phyloP scores from a whole-genome alignment of 1,284 basidiomycete species.

The Somion occarium region DNA sequence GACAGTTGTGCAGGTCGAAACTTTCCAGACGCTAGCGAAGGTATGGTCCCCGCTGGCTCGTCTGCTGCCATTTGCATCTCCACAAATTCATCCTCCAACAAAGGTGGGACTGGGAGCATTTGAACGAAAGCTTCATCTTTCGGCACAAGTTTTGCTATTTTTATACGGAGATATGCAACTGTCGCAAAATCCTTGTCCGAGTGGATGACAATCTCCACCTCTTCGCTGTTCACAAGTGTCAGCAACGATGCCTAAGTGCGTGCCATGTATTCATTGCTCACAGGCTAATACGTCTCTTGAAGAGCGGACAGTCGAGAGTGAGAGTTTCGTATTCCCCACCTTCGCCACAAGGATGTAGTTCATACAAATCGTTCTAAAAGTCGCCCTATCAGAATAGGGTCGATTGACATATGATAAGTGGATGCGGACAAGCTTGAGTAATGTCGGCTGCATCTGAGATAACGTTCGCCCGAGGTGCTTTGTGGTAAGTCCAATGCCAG shows the following conservation, averaged over 20 bases:
- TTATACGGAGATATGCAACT: conserved; percentile 85
- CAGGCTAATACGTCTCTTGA: conserved; percentile 76
- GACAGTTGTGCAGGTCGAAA: not conserved
- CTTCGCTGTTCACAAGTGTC: conserved; percentile 37
- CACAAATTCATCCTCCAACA: conserved; percentile 44
- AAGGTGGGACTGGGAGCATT: conserved; percentile 37
- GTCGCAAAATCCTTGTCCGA: conserved; percentile 75
- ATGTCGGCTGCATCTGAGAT: conserved; percentile 67
- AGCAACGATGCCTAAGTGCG: not conserved
- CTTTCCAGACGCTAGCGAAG: no score
- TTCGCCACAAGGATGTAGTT: conserved; percentile 94
- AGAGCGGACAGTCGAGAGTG: conserved; percentile 88
- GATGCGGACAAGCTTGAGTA: conserved; percentile 64
- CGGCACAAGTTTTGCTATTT: conserved; percentile 52
- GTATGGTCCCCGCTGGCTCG: no score
- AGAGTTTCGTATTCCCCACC: conserved; percentile 98
- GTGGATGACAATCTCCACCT: conserved; percentile 70
- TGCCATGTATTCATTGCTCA: conserved; percentile 30
- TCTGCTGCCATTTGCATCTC: no score
- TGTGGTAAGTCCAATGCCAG: conserved; percentile 83
- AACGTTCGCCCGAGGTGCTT: conserved; percentile 82
- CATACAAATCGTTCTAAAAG: conserved; percentile 75
- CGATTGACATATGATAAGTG: no score
- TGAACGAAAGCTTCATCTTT: conserved; percentile 35
- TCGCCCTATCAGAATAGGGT: no score